phyloP scores from a whole-genome alignment of 164 flowering plant species.

The Amborella trichopoda region DNA sequence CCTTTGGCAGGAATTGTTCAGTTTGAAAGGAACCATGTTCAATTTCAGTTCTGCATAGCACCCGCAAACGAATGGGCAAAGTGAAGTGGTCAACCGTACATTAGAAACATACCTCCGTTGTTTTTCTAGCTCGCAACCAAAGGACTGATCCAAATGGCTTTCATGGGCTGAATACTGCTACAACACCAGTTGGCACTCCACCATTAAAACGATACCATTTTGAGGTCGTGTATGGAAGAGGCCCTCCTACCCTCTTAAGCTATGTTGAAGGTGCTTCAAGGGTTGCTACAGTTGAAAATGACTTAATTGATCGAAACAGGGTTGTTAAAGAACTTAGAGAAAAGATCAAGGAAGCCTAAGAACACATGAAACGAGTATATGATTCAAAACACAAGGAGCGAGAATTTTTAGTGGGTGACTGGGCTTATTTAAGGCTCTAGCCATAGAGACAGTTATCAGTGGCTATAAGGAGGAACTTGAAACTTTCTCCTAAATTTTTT shows the following conservation, averaged over 20 bases:
- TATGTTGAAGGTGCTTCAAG: no score
- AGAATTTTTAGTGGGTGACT: no score
- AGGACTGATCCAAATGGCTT: neutral
- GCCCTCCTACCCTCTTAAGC: slow-evolving; percentile 1
- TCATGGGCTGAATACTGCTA: slow-evolving; percentile 2
- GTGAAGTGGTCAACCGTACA: neutral
- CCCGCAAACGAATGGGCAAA: slow-evolving; percentile 4
- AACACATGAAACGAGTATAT: no score
- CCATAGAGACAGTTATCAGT: no score
- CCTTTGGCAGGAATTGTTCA: neutral
- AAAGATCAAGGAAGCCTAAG: no score
- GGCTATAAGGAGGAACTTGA: no score
- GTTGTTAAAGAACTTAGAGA: no score
- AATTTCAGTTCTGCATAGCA: slow-evolving; percentile 1
- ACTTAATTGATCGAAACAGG: no score
- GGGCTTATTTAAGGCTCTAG: no score
- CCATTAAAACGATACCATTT: neutral
- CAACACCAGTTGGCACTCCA: neutral
- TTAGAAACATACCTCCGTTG: neutral
- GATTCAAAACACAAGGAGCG: no score
- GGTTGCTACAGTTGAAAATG: no score
- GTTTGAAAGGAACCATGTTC: neutral
- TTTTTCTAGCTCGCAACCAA: neutral
- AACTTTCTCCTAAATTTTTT: no score
- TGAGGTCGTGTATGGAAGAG: slow-evolving; percentile 3